These are phyloP conservation scores for Dillenia turbinata DNA, from an alignment of 164 flowering plant genomes.

Conservation along the genomic window DNA sequence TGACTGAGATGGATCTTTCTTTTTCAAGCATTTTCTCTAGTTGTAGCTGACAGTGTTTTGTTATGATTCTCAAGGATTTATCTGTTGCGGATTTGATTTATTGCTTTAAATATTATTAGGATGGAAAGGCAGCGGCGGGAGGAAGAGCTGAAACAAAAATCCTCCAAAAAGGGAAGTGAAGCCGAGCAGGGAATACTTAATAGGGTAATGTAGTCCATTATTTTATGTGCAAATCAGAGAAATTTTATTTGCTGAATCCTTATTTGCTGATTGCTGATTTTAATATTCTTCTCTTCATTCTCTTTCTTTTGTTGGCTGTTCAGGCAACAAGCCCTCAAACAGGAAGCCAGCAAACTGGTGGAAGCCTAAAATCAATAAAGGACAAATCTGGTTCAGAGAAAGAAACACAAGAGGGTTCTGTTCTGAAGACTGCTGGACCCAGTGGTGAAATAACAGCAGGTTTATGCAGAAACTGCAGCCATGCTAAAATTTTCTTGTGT, in stretches of 20 bases:
- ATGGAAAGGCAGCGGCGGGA: conserved; percentile 85
- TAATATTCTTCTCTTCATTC: neutral
- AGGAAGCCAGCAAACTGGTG: conserved; percentile 48
- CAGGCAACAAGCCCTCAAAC: conserved; percentile 78
- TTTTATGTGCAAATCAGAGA: neutral
- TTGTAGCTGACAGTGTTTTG: no score
- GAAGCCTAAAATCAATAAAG: conserved; percentile 62
- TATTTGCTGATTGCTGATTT: neutral
- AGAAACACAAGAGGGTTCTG: conserved; percentile 53
- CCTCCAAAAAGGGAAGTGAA: conserved; percentile 56
- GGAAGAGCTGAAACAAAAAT: conserved; percentile 50
- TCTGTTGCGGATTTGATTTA: no score
- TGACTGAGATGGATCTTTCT: no score
- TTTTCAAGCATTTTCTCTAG: no score
- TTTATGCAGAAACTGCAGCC: conserved; percentile 11
- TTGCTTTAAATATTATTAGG: conserved; percentile 18
- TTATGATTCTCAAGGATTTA: no score
- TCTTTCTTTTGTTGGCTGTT: neutral
- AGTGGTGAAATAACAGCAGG: conserved; percentile 88
- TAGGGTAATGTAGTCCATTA: conserved; percentile 32
- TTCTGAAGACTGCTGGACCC: conserved; percentile 64
- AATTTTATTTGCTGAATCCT: neutral
- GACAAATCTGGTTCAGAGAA: conserved; percentile 57
- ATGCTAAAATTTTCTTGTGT: neutral
- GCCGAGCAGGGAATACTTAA: conserved; percentile 58